Conservation (phyloP, 2,329 filamentous ascomycete genomes). For the Parastagonospora avenae region DNA sequence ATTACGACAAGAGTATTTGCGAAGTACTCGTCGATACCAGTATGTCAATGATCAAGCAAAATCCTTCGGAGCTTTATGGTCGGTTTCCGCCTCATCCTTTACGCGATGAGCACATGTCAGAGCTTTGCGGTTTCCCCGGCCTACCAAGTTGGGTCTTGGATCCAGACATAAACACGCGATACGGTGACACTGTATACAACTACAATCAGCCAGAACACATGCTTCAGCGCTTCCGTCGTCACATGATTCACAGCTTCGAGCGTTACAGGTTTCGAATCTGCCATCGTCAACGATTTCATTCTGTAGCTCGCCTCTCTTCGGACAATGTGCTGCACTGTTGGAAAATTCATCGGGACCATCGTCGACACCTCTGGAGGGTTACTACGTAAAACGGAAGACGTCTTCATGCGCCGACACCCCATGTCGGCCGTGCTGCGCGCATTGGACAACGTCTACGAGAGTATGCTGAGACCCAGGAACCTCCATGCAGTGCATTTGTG, state of each 20-base stretch:
- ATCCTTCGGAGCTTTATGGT: not conserved
- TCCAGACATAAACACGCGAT: too few relatives aligned
- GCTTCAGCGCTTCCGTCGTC: too few relatives aligned
- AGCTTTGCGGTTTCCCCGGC: too few relatives aligned
- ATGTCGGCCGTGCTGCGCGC: too few relatives aligned
- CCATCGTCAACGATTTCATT: slow-evolving; percentile 47
- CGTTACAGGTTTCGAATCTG: slow-evolving; percentile 54
- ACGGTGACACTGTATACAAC: too few relatives aligned
- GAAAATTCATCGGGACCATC: not conserved
- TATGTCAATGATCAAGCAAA: not conserved
- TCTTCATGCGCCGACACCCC: too few relatives aligned
- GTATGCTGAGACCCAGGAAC: too few relatives aligned
- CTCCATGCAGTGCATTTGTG: too few relatives aligned
- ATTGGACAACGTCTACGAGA: too few relatives aligned
- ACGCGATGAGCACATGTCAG: slow-evolving; percentile 12
- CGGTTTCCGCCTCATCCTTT: slow-evolving; percentile 28
- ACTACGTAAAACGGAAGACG: not conserved
- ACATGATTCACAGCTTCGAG: not conserved
- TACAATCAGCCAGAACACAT: too few relatives aligned
- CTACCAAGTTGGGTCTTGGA: too few relatives aligned
- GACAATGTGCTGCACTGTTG: not conserved
- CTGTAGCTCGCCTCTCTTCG: not conserved
- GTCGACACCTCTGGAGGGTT: not conserved
- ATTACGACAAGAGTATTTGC: not conserved
- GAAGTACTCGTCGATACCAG: not conserved